Conservation (phyloP, 192 early-diverging fungal genomes). For the Coemansia sp. region DNA sequence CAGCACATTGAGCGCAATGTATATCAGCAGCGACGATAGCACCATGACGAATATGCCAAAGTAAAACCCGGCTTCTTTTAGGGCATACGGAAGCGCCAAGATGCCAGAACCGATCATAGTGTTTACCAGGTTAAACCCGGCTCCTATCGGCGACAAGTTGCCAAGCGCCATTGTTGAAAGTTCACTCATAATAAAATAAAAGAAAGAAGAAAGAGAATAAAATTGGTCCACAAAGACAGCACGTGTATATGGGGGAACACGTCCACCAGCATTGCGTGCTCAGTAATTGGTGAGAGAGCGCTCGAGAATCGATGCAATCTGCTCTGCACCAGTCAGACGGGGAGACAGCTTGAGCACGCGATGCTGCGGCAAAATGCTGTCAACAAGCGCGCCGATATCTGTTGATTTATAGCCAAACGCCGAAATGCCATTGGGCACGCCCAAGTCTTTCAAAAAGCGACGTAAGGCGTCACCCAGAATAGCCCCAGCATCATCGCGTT, state of each 20-base stretch:
- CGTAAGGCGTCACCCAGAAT: slow-evolving; percentile 75
- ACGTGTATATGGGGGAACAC: too few species aligned
- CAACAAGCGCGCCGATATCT: slow-evolving; percentile 71
- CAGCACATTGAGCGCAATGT: slow-evolving; percentile 55
- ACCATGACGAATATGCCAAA: slow-evolving; percentile 53
- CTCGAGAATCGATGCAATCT: slow-evolving; percentile 44
- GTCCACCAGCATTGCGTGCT: too few species aligned
- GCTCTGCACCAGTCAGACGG: slow-evolving; percentile 40
- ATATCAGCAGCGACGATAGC: slow-evolving; percentile 50
- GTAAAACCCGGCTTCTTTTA: slow-evolving; percentile 61
- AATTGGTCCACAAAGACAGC: too few species aligned
- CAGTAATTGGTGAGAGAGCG: slow-evolving; percentile 49
- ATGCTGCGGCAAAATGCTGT: slow-evolving; percentile 87
- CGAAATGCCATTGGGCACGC: slow-evolving; percentile 78
- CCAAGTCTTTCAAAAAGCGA: slow-evolving; percentile 69
- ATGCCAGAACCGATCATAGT: slow-evolving; percentile 68
- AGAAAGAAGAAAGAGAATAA: slow-evolving; percentile 4
- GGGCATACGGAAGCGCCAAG: slow-evolving; percentile 64
- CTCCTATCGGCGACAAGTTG: slow-evolving; percentile 29
- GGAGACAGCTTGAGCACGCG: slow-evolving; percentile 91
- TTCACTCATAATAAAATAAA: slow-evolving; percentile 6
- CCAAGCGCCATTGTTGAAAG: slow-evolving; percentile 8
- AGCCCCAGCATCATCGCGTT: slow-evolving; percentile 67
- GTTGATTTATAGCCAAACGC: slow-evolving; percentile 71
- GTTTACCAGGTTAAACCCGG: slow-evolving; percentile 65